Base-by-base conservation (phyloP, 2,329 filamentous ascomycete species). In the Cephalotrichum gorgonifer region DNA sequence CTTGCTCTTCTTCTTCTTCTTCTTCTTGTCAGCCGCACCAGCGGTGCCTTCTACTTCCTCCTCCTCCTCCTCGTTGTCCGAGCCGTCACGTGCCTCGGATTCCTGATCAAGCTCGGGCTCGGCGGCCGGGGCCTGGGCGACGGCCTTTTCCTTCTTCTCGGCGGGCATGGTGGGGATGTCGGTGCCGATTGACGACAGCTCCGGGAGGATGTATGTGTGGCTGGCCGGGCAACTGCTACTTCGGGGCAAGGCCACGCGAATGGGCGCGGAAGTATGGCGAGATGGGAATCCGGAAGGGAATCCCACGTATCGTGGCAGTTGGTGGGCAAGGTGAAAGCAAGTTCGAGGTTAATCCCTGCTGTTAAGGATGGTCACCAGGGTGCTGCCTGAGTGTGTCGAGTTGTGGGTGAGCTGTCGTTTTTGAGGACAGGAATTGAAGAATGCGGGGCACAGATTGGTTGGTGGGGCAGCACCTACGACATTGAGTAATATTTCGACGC, bases 1-100 rank as follows among this genome's bases (percentile, higher is more conserved):
- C 69, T 74, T 79, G 69, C 79, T 81, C 64, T 83, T 85, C 66
- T 83, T 83, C 57, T 79, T 77, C 58, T 72, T 74, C 42, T 64
- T 63, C 44, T 52, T 45, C 33, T 50, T 42, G 50, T 56, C 56
- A 14, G 62, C 57, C 50, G 58, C 53, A 6, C 27, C 54, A 20
- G 58, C 57, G 50, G 57, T 52, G 7, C 28, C 54, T 23, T 61
- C 61, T 42, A 60, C 59, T 41, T 63, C 62, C 45, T 64, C 66
- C 51, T 64, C 63, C 25, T 64, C 63, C 23, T 64, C 61, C 50
- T 64, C 64, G 49, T 67, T 64, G 48, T 61, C 63, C 47, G 64
- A 63, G 22, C 67, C 62, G 49, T 69, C 71, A 48, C 72, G 72
- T 51, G 66, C 72, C 49, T 73, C 72, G 54, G 64, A 66, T 23